Evolutionary conservation across 768 basidiomycete genomes (phyloP), one percentile per base, ranked within the genome.

Genomic region (Podaxis pistillaris): DNA sequence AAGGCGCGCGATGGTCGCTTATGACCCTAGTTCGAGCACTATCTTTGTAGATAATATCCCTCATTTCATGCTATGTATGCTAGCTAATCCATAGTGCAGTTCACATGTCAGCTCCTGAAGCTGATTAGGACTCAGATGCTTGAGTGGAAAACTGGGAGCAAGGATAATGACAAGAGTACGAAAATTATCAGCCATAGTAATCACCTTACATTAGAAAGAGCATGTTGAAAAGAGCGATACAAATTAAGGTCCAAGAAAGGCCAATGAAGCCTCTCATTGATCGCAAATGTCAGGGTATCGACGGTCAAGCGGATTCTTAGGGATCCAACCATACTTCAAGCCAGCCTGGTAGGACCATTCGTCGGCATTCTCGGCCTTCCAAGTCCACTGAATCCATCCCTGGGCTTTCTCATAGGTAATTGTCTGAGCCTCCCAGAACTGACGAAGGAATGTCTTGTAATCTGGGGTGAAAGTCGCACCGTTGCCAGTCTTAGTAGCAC

Each of bases 341-440:
- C 93, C 94, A 53, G 88, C 87, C 67, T 90, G 83, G 77, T 96
- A 96, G 0, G 90, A 82, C 94, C 94, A 96, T 59, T 96, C 94
- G 64, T 93, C 91, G 1, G 91, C 89, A 63, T 76, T 74, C 74
- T 94, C 91, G 3, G 89, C 74, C 76, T 92, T 93, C 91, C 91
- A 93, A 1, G 88, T 85, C 91, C 90, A 92, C 73, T 86, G 83
- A 19, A 91, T 71, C 91, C 91, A 92, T 2, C 91, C 90, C 40
- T 79, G 76, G 13, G 76, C 85, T 55, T 77, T 78, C 78, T 92
- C 90, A 64, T 81, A 92, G 9, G 90, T 79, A 52, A 83, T 86
- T 19, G 85, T 84, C 74, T 96, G 94, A 0, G 90, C 93, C 71
- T 94, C 93, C 87, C 87, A 96, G 69, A 80, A 85, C 71, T 90